A percentile compares a stretch with the other conserved stretches of the same genome.
phyloP scores from a whole-genome alignment of 805 yeast genomes.

The Kodamaea hsintzibuensis region DNA sequence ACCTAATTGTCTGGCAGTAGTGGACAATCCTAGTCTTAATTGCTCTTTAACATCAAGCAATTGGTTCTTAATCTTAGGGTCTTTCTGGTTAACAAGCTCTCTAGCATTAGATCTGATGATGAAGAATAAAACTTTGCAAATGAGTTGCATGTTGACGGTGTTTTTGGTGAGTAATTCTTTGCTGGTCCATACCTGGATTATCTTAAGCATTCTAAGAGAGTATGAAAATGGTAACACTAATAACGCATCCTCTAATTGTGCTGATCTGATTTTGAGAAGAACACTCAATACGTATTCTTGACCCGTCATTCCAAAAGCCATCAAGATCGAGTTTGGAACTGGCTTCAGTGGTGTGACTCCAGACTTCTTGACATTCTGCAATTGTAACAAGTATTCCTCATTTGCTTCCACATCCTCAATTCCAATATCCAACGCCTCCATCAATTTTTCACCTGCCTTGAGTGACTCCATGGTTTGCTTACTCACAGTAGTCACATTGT shows the following conservation, averaged over 20 bases:
- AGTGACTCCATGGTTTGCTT: conserved; percentile 88
- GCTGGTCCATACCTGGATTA: conserved; percentile 73
- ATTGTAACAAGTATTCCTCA: conserved; percentile 49
- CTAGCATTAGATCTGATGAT: conserved; percentile 70
- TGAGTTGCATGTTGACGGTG: conserved; percentile 56
- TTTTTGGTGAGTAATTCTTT: conserved; percentile 40
- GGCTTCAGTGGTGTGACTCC: conserved; percentile 60
- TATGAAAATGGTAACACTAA: conserved; percentile 88
- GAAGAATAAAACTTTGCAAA: conserved; percentile 77
- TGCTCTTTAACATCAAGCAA: conserved; percentile 62
- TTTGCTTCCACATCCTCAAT: conserved; percentile 61
- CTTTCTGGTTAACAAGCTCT: conserved; percentile 73
- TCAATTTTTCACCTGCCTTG: conserved; percentile 89
- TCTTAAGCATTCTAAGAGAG: conserved; percentile 66
- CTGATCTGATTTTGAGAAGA: conserved; percentile 66
- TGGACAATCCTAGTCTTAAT: conserved; percentile 56
- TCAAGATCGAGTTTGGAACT: conserved; percentile 65
- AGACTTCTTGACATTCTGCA: conserved; percentile 39
- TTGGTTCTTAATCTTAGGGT: conserved; percentile 61
- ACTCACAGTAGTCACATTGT: conserved; percentile 62
- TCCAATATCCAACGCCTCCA: conserved; percentile 90
- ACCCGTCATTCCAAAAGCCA: conserved; percentile 71
- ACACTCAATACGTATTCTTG: conserved; percentile 77
- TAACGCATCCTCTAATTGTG: conserved; percentile 91
- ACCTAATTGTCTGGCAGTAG: conserved; percentile 65